Conservation (phyloP, 1,284 basidiomycete genomes). For the Sporisorium iseilematis-ciliati region DNA sequence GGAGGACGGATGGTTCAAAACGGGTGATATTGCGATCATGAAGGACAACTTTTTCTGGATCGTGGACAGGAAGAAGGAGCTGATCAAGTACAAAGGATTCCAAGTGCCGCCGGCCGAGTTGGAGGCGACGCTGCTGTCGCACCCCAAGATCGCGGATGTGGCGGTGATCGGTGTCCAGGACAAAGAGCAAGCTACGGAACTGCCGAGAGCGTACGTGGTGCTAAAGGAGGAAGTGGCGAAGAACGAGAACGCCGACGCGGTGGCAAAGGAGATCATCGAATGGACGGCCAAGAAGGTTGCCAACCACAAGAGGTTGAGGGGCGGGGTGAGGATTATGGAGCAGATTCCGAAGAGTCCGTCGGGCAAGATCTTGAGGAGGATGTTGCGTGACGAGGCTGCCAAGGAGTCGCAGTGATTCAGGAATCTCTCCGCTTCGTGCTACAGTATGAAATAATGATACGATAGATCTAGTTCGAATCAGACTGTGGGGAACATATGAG, state of each 20-base stretch:
- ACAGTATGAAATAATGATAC: no score
- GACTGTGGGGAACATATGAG: no score
- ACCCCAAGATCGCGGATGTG: slow-evolving; percentile 56
- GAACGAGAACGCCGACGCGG: slow-evolving; percentile 39
- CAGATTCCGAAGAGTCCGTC: slow-evolving; percentile 66
- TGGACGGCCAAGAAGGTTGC: slow-evolving; percentile 68
- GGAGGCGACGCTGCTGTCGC: slow-evolving; percentile 46
- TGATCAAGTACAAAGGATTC: slow-evolving; percentile 63
- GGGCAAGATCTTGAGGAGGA: slow-evolving; percentile 66
- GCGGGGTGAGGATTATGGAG: slow-evolving; percentile 62
- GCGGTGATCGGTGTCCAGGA: slow-evolving; percentile 46
- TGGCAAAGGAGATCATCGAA: slow-evolving; percentile 62
- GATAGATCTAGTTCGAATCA: neutral
- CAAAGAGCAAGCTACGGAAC: slow-evolving; percentile 48
- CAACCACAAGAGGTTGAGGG: slow-evolving; percentile 69
- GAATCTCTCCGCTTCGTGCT: no score
- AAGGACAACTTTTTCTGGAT: slow-evolving; percentile 60
- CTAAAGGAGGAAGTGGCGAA: slow-evolving; percentile 44
- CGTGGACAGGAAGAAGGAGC: slow-evolving; percentile 61
- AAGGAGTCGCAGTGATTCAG: slow-evolving; percentile 42
- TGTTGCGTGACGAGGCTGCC: slow-evolving; percentile 55
- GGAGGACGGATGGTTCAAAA: slow-evolving; percentile 58
- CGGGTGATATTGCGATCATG: slow-evolving; percentile 59
- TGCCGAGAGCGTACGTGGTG: slow-evolving; percentile 69
- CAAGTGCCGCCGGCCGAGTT: slow-evolving; percentile 63